Percentiles rank a stretch among this genome's conserved stretches.
Evolutionary conservation across 352 stramenopile genomes (phyloP).

Genomic region (Phytophthora crassamura): DNA sequence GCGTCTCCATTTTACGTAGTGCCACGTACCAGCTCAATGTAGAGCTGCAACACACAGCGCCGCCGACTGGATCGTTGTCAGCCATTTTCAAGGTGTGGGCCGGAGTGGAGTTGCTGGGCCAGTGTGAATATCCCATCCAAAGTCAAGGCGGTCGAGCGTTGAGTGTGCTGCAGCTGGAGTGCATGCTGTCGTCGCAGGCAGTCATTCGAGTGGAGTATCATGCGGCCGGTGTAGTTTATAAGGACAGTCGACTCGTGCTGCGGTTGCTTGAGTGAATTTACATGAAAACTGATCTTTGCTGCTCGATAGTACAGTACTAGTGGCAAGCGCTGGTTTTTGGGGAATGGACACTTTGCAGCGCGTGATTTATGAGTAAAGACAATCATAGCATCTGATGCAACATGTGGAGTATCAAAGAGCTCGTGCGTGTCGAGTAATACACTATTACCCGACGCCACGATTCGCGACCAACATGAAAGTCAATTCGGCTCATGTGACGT

Average conservation of each 20-base stretch:
- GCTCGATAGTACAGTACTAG: too few relatives aligned
- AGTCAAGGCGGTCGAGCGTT: constrained; percentile 23
- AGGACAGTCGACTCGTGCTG: constrained; percentile 26
- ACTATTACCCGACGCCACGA: too few relatives aligned
- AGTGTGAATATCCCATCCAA: constrained; percentile 27
- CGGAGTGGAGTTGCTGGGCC: constrained; percentile 26
- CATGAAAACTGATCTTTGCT: neutral
- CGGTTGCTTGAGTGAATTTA: constrained; percentile 17
- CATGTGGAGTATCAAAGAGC: too few relatives aligned
- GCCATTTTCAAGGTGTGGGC: constrained; percentile 51
- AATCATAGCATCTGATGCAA: too few relatives aligned
- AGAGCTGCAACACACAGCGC: constrained; percentile 34
- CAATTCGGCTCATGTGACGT: too few relatives aligned
- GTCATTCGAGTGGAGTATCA: constrained; percentile 41
- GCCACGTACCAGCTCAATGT: constrained; percentile 46
- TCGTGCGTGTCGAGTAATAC: too few relatives aligned
- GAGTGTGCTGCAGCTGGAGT: constrained; percentile 37
- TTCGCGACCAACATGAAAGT: too few relatives aligned
- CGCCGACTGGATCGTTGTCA: neutral
- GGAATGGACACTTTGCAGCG: too few relatives aligned
- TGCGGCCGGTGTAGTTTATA: constrained; percentile 27
- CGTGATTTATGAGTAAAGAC: too few relatives aligned
- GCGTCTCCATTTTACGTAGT: constrained; percentile 28
- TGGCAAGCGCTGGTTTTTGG: too few relatives aligned
- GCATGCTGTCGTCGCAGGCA: constrained; percentile 28